Conservation (phyloP, 208 protist species). For the Crithidia mellificae region DNA sequence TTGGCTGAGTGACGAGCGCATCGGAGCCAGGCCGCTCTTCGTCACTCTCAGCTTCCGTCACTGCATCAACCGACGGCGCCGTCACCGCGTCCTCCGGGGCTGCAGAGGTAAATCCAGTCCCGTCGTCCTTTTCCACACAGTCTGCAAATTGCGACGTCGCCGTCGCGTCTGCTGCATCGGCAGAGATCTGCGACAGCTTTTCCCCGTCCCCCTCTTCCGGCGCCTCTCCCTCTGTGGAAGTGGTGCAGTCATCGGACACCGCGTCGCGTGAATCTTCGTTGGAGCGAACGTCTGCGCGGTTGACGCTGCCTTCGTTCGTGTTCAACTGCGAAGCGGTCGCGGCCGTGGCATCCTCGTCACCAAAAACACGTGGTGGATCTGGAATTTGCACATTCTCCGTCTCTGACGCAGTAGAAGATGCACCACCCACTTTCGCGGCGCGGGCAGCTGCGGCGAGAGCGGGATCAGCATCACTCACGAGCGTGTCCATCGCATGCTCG, state of each 20-base stretch:
- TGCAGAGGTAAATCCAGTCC: not conserved
- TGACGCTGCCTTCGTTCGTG: not conserved
- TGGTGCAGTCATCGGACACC: not conserved
- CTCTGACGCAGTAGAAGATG: not conserved
- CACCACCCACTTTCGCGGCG: not conserved
- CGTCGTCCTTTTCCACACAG: slow-evolving; percentile 11
- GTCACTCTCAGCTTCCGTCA: not conserved
- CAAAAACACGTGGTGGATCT: not conserved
- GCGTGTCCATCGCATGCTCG: not conserved
- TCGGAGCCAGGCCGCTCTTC: not conserved
- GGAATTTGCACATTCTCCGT: not conserved
- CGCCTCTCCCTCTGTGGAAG: not conserved
- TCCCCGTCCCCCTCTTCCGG: not conserved
- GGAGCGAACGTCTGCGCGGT: not conserved
- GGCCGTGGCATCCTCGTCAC: not conserved
- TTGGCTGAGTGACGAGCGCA: no score
- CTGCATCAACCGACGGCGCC: not conserved
- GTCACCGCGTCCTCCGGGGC: not conserved
- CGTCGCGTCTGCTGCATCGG: slow-evolving; percentile 11
- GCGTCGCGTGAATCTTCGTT: not conserved
- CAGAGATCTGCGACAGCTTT: slow-evolving; percentile 1
- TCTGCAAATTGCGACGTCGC: slow-evolving; percentile 15
- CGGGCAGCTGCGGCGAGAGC: not conserved
- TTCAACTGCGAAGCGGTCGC: not conserved
- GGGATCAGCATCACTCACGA: not conserved